phyloP scores from a whole-genome alignment of 768 basidiomycete species.

The Lactifluus volemus region DNA sequence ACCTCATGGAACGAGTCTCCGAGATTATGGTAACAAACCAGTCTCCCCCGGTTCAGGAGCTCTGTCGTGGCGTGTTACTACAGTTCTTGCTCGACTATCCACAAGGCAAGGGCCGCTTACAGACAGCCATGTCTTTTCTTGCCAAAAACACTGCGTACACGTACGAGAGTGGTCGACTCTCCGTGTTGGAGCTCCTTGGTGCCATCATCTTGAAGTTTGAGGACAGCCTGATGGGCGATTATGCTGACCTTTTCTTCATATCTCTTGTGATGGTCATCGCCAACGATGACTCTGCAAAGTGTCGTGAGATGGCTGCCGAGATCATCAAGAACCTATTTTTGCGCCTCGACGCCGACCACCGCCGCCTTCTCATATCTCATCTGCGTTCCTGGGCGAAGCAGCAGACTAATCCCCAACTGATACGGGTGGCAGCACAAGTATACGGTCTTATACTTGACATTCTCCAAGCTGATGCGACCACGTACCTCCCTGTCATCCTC shows the following conservation, averaged over 20 bases:
- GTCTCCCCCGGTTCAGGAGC: conserved; percentile 83
- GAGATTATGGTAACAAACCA: conserved; percentile 92
- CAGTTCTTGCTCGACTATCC: conserved; percentile 97
- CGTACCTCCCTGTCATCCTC: conserved; percentile 42
- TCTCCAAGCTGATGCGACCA: conserved; percentile 37
- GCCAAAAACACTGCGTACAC: conserved; percentile 88
- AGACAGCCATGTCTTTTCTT: conserved; percentile 82
- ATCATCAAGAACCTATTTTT: conserved; percentile 70
- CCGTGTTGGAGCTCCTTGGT: conserved; percentile 89
- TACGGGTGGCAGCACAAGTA: conserved; percentile 70
- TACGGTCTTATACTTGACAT: conserved; percentile 76
- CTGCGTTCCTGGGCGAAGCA: conserved; percentile 74
- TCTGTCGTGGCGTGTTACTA: conserved; percentile 78
- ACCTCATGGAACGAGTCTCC: conserved; percentile 88
- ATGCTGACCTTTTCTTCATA: conserved; percentile 84
- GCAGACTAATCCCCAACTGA: conserved; percentile 47
- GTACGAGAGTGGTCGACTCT: conserved; percentile 82
- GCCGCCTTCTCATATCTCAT: conserved; percentile 52
- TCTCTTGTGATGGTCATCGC: conserved; percentile 88
- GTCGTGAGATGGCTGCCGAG: conserved; percentile 79
- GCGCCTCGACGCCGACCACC: conserved; percentile 54
- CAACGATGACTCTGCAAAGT: conserved; percentile 88
- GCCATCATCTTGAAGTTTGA: conserved; percentile 84
- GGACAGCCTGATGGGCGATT: conserved; percentile 58
- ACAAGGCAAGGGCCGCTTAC: conserved; percentile 86